These are phyloP conservation scores for Mallotus nudiflorus DNA, from an alignment of 345 rosid genomes.

Conservation along the genomic window DNA sequence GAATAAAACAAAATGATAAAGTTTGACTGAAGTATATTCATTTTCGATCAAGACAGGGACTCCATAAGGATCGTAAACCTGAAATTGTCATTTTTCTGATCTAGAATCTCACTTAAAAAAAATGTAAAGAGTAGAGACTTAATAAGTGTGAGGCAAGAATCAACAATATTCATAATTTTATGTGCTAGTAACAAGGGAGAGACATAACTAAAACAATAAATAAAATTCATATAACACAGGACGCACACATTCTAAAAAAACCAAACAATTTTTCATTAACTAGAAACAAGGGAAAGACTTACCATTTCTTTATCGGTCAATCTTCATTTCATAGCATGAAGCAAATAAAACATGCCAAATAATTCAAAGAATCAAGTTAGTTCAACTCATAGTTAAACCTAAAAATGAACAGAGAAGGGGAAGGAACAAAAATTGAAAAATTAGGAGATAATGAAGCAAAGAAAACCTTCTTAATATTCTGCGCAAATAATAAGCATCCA, in stretches of 20 bases:
- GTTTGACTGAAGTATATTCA: constrained; percentile 11
- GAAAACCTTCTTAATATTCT: constrained; percentile 66
- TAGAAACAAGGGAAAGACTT: constrained; percentile 30
- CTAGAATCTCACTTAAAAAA: not conserved
- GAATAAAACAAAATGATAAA: constrained; percentile 16
- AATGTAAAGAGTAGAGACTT: not conserved
- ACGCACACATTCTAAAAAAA: not conserved
- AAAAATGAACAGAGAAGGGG: not conserved
- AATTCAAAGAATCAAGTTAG: constrained; percentile 27
- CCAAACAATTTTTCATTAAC: constrained; percentile 4
- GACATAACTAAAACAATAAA: not conserved
- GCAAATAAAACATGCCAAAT: constrained; percentile 25
- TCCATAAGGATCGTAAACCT: not conserved
- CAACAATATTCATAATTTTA: not conserved
- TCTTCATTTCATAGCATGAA: constrained; percentile 37
- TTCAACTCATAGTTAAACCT: constrained; percentile 13
- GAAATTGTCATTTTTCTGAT: not conserved
- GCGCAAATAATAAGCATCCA: constrained; percentile 88
- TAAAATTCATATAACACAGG: not conserved
- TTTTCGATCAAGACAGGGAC: not conserved
- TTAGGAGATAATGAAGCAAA: constrained; percentile 10
- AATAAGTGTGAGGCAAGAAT: not conserved
- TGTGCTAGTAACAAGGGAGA: too few relatives aligned
- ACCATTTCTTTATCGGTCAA: constrained; percentile 88
- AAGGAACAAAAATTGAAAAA: constrained; percentile 11